Percentiles rank a stretch among this genome's conserved stretches.
These are phyloP conservation scores for Fusarium liriodendri DNA, from an alignment of 2,329 filamentous ascomycete genomes.

Conservation along the genomic window DNA sequence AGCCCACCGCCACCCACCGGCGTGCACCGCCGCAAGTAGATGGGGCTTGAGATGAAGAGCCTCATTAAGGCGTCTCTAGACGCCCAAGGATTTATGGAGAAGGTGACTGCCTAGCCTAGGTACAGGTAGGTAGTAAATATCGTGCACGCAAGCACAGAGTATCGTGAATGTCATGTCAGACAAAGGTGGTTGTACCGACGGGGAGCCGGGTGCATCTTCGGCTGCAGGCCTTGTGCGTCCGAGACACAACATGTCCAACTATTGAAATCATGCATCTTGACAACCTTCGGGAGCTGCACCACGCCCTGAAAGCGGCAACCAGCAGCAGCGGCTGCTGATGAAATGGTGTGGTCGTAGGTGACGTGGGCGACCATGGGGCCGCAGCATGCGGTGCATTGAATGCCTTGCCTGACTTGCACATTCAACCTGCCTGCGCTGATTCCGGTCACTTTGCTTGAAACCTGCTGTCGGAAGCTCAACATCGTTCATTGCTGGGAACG, in stretches of 20 bases:
- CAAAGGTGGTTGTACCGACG: background rate
- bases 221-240: slow-evolving; percentile 13
- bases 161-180: background rate
- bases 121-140: background rate
- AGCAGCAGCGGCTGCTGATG: slow-evolving; percentile 25
- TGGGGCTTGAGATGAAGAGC: slow-evolving; percentile 1
- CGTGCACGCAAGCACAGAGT: background rate
- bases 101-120: background rate
- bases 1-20: slow-evolving; percentile 2
- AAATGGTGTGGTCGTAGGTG: slow-evolving; percentile 21
- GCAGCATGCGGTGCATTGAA: background rate
- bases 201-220: background rate
- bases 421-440: background rate
- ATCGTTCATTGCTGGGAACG: slow-evolving; percentile 9
- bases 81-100: background rate
- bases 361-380: slow-evolving; percentile 27
- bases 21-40: background rate
- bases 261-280: slow-evolving; percentile 14
- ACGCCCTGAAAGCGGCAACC: background rate
- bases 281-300: background rate
- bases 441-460: background rate
- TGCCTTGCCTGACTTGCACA: background rate
- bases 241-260: slow-evolving; percentile 12
- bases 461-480: background rate
- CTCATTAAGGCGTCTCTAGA: background rate